A percentile compares a stretch with the other conserved stretches of the same genome.
Conservation (phyloP, 73 alveolate species). For the Paramecium tetraurelia region DNA sequence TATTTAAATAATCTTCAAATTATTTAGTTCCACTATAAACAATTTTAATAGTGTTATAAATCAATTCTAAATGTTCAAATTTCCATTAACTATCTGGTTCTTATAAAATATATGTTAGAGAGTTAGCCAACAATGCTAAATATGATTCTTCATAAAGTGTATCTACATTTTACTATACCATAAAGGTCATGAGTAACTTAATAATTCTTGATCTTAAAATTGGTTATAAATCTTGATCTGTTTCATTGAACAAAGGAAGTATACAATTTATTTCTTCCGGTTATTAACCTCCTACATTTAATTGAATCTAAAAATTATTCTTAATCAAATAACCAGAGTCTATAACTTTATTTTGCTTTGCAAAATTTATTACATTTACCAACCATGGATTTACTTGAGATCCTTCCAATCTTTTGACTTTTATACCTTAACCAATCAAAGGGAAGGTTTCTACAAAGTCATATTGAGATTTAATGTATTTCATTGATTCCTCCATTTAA, state of each 20-base stretch:
- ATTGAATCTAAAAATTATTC: background rate
- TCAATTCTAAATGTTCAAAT: background rate
- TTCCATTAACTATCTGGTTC: background rate
- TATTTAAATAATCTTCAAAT: conserved; percentile 32
- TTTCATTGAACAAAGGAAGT: background rate
- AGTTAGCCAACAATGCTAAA: background rate
- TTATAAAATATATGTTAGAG: background rate
- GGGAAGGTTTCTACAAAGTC: conserved; percentile 55
- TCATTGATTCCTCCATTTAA: background rate
- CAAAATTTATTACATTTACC: background rate
- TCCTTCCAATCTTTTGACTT: conserved; percentile 41
- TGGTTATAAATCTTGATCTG: background rate
- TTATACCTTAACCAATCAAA: conserved; percentile 17
- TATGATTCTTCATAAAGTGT: background rate
- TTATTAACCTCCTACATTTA: background rate
- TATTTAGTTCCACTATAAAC: conserved; percentile 23
- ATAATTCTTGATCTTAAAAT: background rate
- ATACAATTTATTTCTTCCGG: background rate
- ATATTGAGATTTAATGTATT: background rate
- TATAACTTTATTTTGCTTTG: conserved; percentile 24
- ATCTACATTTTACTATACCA: background rate
- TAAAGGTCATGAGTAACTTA: background rate
- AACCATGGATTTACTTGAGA: conserved; percentile 32
- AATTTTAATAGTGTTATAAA: conserved; percentile 35
- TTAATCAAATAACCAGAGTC: background rate